These are phyloP conservation scores for Aspergillus taichungensis DNA, from an alignment of 495 filamentous ascomycete species.

Conservation along the genomic window DNA sequence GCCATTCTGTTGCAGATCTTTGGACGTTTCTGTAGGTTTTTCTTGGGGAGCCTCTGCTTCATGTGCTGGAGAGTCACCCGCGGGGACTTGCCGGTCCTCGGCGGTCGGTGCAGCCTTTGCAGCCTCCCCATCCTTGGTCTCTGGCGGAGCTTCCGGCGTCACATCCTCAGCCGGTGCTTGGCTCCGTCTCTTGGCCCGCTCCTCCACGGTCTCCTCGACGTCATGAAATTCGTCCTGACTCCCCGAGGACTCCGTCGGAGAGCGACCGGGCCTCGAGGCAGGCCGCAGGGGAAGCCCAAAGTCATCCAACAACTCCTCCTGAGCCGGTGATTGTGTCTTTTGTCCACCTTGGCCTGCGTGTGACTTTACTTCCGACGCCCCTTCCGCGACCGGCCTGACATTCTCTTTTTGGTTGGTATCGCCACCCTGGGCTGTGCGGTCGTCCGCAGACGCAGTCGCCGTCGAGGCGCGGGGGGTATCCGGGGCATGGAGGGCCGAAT, in stretches of 20 bases:
- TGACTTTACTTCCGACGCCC: slow-evolving; percentile 1
- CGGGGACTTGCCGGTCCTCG: neutral
- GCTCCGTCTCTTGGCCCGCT: neutral
- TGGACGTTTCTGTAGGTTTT: neutral
- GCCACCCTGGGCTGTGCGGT: neutral
- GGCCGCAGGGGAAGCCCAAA: slow-evolving; percentile 38
- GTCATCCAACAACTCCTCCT: slow-evolving; percentile 28
- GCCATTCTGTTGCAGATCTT: neutral
- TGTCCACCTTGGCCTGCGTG: slow-evolving; percentile 1
- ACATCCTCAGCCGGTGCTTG: slow-evolving; percentile 1
- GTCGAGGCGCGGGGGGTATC: neutral
- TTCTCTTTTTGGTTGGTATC: slow-evolving; percentile 14
- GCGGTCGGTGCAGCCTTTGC: neutral
- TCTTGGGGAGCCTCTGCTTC: neutral
- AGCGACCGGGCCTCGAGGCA: slow-evolving; percentile 12
- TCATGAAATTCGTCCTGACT: slow-evolving; percentile 16
- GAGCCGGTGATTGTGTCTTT: neutral
- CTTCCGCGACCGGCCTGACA: slow-evolving; percentile 3
- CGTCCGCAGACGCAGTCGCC: neutral
- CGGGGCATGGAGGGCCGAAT: slow-evolving; percentile 4
- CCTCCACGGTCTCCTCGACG: slow-evolving; percentile 5
- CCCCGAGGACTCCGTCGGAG: slow-evolving; percentile 11
- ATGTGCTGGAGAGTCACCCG: neutral
- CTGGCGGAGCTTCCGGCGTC: neutral
- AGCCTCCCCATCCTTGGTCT: neutral